Percentiles rank a stretch among this genome's conserved stretches.
These are phyloP conservation scores for Aethionema arabicum DNA, from an alignment of 345 rosid genomes.

Conservation along the genomic window DNA sequence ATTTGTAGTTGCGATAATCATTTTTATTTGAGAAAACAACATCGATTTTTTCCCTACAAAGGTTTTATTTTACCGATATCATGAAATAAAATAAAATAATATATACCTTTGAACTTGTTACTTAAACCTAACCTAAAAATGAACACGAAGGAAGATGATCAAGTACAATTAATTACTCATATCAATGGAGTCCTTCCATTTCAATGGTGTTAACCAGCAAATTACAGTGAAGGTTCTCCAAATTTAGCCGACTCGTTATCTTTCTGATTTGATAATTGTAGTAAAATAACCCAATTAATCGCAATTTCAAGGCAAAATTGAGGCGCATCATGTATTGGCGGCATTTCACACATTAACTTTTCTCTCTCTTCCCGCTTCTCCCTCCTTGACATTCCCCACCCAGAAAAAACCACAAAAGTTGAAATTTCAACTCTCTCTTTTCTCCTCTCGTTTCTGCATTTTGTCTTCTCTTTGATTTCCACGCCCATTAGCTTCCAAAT, in stretches of 20 bases:
- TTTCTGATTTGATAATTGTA: background rate
- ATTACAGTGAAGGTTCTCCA: background rate
- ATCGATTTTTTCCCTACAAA: too few species aligned
- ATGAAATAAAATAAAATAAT: too few species aligned
- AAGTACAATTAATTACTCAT: too few species aligned
- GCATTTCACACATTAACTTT: constrained; percentile 9
- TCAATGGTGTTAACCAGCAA: too few species aligned
- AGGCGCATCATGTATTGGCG: constrained; percentile 14
- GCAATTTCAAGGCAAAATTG: constrained; percentile 1
- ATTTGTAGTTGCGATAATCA: too few species aligned
- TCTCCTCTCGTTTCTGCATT: constrained; percentile 20
- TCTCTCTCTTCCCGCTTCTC: constrained; percentile 33
- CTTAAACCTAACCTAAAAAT: too few species aligned
- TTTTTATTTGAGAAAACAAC: too few species aligned
- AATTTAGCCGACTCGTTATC: constrained; percentile 6
- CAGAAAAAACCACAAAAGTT: constrained; percentile 13
- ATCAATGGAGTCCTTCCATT: too few species aligned
- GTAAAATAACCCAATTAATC: constrained; percentile 10
- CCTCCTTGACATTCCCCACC: constrained; percentile 25
- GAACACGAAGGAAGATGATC: too few species aligned
- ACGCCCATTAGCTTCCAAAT: too few species aligned
- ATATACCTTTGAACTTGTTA: too few species aligned
- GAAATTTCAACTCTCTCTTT: constrained; percentile 19
- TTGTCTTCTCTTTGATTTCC: constrained; percentile 13
- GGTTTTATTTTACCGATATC: too few species aligned